Evolutionary conservation across 176 grass and related monocot genomes (phyloP), one percentile per base, ranked within the genome.

Genomic region (Rhynchospora pubera): DNA sequence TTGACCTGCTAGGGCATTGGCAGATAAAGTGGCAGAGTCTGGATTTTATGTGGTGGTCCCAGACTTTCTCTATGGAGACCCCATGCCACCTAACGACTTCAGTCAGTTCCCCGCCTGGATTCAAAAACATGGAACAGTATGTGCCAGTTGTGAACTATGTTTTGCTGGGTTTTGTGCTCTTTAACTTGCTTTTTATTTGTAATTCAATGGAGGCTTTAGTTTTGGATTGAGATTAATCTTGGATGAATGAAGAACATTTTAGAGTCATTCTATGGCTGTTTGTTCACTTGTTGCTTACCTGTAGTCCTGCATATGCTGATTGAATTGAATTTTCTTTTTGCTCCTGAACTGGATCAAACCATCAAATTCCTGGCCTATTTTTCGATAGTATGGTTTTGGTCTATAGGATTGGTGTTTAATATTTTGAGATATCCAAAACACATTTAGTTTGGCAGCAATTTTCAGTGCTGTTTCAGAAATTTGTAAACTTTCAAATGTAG

Each of bases 41-140:
- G 87, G 87, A 77, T 89, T 85, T 45, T 85, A 52, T 50, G 87
- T 77, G 28, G 47, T 85, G 11, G 87, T 85, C 47, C 83, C 87
- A 60, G 87, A 89, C 78, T 85, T 89, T 82, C 10, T 89, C 16
- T 69, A 85, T 77, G 87, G 87, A 45, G 87, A 89, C 57, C 78
- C 67, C 21, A 65, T 44, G 62, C 22, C 67, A 78, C 56, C 5
- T 39, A 39, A 76, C 65, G 43, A 77, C 28, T 69, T 79, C 56
- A 80, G 23, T 42, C 82, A 83, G 32, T 2, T 85, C 42, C 6
- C 10, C 7, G 0, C 53, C 10, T 89, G 87, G 87, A 1, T 85
- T 16, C 43, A 89, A 26, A 82, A 82, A 43, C 83, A 85, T 74
- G 65, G 53, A 62, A 21, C 76, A 0, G 87, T 88, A 81, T 55